These are phyloP conservation scores for Lactarius quietus DNA, from an alignment of 768 basidiomycete species.

Conservation along the genomic window DNA sequence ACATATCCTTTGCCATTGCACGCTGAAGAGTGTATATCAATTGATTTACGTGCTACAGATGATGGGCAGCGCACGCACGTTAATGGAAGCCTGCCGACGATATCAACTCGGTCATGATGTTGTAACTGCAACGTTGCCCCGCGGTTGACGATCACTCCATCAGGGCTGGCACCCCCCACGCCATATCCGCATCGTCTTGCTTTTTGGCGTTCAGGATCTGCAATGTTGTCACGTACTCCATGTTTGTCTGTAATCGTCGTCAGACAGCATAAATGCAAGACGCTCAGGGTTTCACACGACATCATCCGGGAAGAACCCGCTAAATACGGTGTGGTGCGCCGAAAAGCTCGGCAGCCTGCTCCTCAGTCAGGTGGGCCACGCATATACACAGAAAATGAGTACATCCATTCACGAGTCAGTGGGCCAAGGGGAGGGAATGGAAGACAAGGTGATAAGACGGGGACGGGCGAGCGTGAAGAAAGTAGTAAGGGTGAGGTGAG, in stretches of 20 bases:
- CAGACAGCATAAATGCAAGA: too few species aligned
- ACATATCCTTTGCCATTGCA: constrained; percentile 32
- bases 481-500: too few species aligned
- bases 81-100: constrained; percentile 43
- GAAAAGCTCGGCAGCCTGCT: too few species aligned
- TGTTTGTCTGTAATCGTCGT: too few species aligned
- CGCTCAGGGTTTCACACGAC: constrained; percentile 47
- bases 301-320: constrained; percentile 47
- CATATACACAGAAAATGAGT: too few species aligned
- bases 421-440: too few species aligned
- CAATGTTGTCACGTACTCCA: too few species aligned
- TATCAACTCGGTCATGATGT: constrained; percentile 50
- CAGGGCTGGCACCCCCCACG: constrained; percentile 36
- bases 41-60: constrained; percentile 11
- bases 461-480: too few species aligned
- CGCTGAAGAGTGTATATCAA: constrained; percentile 19
- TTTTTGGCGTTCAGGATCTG: constrained; percentile 47
- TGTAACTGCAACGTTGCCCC: constrained; percentile 41
- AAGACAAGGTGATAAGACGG: too few species aligned
- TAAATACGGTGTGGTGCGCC: too few species aligned
- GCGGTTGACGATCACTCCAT: constrained; percentile 36
- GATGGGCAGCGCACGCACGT: constrained; percentile 39
- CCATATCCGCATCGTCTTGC: constrained; percentile 42
- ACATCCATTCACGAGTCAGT: too few species aligned
- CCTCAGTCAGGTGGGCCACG: too few species aligned